A percentile compares a stretch with the other conserved stretches of the same genome.
Evolutionary conservation across 2,329 filamentous ascomycete species (phyloP).

Genomic region (Monilinia laxa): DNA sequence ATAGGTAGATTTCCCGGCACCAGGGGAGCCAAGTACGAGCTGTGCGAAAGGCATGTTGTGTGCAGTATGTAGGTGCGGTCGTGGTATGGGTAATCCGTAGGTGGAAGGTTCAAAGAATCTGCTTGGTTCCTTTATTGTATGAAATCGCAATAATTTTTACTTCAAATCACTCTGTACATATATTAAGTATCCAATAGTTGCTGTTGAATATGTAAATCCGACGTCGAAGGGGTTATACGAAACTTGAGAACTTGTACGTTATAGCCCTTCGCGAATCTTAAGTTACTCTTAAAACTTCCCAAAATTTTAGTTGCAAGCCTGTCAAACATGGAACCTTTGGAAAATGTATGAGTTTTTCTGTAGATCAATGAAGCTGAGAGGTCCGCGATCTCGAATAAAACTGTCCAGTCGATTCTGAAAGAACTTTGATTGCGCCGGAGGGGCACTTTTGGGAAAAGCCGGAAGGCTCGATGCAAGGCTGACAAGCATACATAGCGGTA

Average conservation of each 20-base stretch:
- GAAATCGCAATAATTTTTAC: background rate
- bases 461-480: conserved; percentile 18
- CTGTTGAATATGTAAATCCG: background rate
- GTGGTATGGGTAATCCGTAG: background rate
- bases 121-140: background rate
- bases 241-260: background rate
- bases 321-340: background rate
- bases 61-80: background rate
- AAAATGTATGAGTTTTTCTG: background rate
- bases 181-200: background rate
- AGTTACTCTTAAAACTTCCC: background rate
- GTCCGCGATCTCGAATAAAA: background rate
- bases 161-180: background rate
- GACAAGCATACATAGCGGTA: conserved; percentile 11
- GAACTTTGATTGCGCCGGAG: background rate
- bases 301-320: background rate
- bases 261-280: background rate
- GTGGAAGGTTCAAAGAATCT: background rate
- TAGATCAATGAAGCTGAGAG: background rate
- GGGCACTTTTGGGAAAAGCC: conserved; percentile 13
- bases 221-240: background rate
- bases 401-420: background rate
- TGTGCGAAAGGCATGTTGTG: conserved; percentile 42
- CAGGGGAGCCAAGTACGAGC: conserved; percentile 89
- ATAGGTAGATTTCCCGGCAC: conserved; percentile 94